Percentiles rank a stretch among this genome's conserved stretches.
Evolutionary conservation across 129 eudicot genomes (phyloP).

Genomic region (Tanacetum coccineum): DNA sequence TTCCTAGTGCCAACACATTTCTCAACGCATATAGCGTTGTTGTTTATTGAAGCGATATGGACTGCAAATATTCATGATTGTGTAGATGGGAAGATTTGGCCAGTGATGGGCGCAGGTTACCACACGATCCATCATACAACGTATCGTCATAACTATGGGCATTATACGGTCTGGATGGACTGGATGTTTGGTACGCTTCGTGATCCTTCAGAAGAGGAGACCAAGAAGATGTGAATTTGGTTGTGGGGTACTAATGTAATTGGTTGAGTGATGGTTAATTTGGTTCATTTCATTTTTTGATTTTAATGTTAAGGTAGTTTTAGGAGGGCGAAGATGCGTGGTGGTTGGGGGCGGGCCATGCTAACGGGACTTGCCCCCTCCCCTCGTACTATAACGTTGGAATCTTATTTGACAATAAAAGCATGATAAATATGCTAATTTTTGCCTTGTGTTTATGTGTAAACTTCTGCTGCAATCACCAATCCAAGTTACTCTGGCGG

Average conservation of each 20-base stretch:
- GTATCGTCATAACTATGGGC: constrained; percentile 89
- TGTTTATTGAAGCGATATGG: constrained; percentile 85
- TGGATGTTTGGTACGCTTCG: constrained; percentile 98
- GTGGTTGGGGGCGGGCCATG: background rate
- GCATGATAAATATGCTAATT: background rate
- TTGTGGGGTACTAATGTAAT: constrained; percentile 17
- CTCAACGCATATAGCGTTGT: constrained; percentile 58
- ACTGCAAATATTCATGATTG: constrained; percentile 95
- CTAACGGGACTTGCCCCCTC: background rate
- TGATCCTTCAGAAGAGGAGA: constrained; percentile 57
- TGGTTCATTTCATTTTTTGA: constrained; percentile 16
- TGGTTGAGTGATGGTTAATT: constrained; percentile 11
- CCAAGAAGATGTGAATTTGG: constrained; percentile 44
- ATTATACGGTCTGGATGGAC: constrained; percentile 93
- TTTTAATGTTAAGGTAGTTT: background rate
- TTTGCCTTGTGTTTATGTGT: background rate
- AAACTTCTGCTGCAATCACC: background rate
- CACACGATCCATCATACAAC: constrained; percentile 97
- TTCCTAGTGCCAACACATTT: constrained; percentile 80
- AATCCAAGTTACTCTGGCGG: too few species aligned
- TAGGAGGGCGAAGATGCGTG: background rate
- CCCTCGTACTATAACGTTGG: background rate
- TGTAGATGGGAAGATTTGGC: constrained; percentile 84
- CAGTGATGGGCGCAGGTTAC: constrained; percentile 97
- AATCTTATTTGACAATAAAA: background rate